Conservation (phyloP, 495 filamentous ascomycete species). For the Penicillium verhagenii region DNA sequence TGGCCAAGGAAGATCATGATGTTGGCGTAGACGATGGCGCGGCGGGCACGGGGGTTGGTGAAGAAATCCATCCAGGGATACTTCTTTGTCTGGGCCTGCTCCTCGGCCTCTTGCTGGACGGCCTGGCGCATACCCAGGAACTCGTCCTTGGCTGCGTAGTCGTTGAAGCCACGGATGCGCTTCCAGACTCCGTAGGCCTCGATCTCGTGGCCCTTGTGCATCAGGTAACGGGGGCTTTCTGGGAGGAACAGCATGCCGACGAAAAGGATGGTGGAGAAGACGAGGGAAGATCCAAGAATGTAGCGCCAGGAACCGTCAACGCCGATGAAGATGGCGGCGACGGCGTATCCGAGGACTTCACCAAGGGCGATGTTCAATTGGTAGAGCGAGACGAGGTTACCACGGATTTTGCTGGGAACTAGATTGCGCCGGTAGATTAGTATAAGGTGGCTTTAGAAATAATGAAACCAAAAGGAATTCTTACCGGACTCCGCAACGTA, state of each 20-base stretch:
- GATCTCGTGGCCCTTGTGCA: slow-evolving; percentile 50
- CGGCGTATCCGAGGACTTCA: slow-evolving; percentile 61
- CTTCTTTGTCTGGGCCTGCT: slow-evolving; percentile 36
- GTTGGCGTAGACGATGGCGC: slow-evolving; percentile 60
- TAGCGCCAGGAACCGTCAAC: slow-evolving; percentile 62
- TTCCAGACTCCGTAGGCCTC: slow-evolving; percentile 61
- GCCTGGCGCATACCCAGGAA: slow-evolving; percentile 61
- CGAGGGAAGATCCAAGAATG: slow-evolving; percentile 61
- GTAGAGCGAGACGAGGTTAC: slow-evolving; percentile 61
- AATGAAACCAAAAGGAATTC: slow-evolving; percentile 11
- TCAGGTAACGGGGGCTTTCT: slow-evolving; percentile 55
- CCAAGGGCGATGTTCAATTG: slow-evolving; percentile 65
- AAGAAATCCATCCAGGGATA: slow-evolving; percentile 63
- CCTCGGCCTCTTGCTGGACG: slow-evolving; percentile 46
- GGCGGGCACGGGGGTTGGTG: slow-evolving; percentile 55
- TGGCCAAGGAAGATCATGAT: slow-evolving; percentile 63
- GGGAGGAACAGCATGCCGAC: slow-evolving; percentile 60
- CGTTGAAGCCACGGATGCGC: slow-evolving; percentile 53
- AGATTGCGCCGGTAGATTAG: slow-evolving; percentile 30
- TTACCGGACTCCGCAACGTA: slow-evolving; percentile 51
- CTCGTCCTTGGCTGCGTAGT: slow-evolving; percentile 52
- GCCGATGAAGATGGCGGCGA: slow-evolving; percentile 59
- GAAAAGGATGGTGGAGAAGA: slow-evolving; percentile 61
- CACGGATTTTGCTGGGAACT: slow-evolving; percentile 53
- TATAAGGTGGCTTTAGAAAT: not conserved